Conservation (phyloP, 768 basidiomycete genomes). For the Hygrophorus pudorinus region DNA sequence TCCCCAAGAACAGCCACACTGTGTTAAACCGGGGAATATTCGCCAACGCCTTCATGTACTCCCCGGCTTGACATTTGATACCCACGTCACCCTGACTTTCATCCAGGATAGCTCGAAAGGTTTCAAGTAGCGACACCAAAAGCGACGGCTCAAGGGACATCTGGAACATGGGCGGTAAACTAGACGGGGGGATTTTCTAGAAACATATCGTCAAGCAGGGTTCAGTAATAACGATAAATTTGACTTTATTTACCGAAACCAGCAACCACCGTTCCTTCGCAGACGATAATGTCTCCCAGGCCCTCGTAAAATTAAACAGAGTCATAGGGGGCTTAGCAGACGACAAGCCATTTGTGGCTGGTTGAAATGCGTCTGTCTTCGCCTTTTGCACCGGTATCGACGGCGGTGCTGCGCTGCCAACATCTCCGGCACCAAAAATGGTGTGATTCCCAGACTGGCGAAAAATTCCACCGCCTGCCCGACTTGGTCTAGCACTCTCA, state of each 20-base stretch:
- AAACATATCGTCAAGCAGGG: background rate
- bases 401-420: background rate
- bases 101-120: constrained; percentile 29
- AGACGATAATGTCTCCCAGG: constrained; percentile 39
- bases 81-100: constrained; percentile 9
- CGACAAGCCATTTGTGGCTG: constrained; percentile 1
- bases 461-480: constrained; percentile 67
- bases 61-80: constrained; percentile 19
- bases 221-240: constrained; percentile 1
- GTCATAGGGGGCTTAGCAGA: constrained; percentile 26
- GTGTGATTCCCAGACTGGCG: constrained; percentile 51
- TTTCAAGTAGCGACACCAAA: constrained; percentile 46
- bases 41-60: constrained; percentile 44
- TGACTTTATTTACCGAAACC: constrained; percentile 37
- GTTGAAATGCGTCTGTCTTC: constrained; percentile 6
- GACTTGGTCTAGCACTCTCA: constrained; percentile 31
- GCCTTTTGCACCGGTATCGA: background rate
- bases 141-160: constrained; percentile 59
- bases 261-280: constrained; percentile 45
- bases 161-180: constrained; percentile 55
- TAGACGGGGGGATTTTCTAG: constrained; percentile 45
- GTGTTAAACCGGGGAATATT: constrained; percentile 54
- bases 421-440: constrained; percentile 33
- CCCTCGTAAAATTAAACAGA: constrained; percentile 52
- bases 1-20: constrained; percentile 52